Evolutionary conservation across 768 basidiomycete genomes (phyloP).

Genomic region (Fomitopsis serialis): DNA sequence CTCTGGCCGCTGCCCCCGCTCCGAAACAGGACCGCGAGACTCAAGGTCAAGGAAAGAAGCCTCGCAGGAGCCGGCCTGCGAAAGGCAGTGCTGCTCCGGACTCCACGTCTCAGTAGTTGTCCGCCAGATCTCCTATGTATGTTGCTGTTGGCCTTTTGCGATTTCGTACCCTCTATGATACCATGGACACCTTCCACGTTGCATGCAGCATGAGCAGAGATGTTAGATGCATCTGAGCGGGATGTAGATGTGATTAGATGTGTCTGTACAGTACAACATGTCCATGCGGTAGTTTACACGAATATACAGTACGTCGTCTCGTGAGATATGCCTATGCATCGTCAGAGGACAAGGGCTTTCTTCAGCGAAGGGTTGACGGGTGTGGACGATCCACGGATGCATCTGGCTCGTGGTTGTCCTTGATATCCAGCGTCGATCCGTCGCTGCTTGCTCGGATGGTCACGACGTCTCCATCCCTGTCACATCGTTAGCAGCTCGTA

Average conservation of each 20-base stretch:
- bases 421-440: slow-evolving; percentile 29
- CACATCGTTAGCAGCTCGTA: background rate
- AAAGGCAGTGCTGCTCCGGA: background rate
- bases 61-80: background rate
- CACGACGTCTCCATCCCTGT: slow-evolving; percentile 43
- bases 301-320: background rate
- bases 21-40: background rate
- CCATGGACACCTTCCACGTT: background rate
- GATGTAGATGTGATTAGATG: background rate
- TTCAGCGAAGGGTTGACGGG: background rate
- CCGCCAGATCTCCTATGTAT: too few species aligned
- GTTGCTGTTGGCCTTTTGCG: too few species aligned
- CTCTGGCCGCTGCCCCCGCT: background rate
- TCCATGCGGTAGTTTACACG: background rate
- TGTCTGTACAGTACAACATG: background rate
- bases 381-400: slow-evolving; percentile 13
- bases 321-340: background rate
- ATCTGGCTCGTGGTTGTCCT: slow-evolving; percentile 32
- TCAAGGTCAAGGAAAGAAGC: background rate
- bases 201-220: background rate
- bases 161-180: background rate
- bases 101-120: background rate
- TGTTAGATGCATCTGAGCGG: background rate
- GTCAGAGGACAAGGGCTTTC: background rate
- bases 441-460: slow-evolving; percentile 27